Base-by-base conservation (phyloP, 148 eudicot genomes). In the Tetragonia tetragonoides region DNA sequence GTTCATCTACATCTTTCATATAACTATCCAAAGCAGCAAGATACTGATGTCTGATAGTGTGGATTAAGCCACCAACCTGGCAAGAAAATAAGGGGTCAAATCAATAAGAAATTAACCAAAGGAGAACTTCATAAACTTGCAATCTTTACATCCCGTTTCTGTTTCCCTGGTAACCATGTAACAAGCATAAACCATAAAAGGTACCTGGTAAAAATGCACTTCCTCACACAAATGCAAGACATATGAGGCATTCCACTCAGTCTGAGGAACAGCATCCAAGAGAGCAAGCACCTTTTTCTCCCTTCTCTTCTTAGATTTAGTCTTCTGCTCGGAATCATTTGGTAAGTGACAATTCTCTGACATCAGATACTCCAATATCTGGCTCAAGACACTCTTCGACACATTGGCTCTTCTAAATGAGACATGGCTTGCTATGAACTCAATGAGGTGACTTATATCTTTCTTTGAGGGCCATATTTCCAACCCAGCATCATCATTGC, bases 21-120 rank as follows among this genome's bases (percentile, higher is more conserved):
- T 87, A 94, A 86, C 98, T 88, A 77, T 94, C 97, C 81, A 94
- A 76, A 73, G 98, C 95, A 75, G 93, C 84, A 80, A 90, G 63
- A 78, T 87, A 80, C 82, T 85, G 85, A 80, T 90, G 86, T 83
- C 86, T 83, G 77, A 83, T 87, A 82, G 85, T 78, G 86, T 94
- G 89, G 76, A 94, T 88, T 68, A 89, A 86, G 80, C 97, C 98
- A 89, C 97, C 90, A 80, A 88, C 97, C 98, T 94, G 79, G 66
- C 39, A 77, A 73, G 41, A 79, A 59, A 46, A 60, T 21, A 37
- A 59, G 66, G 47, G 24, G 74, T 53, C 20, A 70, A 69, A 71
- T 37, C 41, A 73, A 46, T 46, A 46, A 6, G 49, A 38, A 71
- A 15, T 38, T 24, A 15, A 53, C 18, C 42, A 63, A 39, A n/a